Evolutionary conservation across 345 rosid species (phyloP), one percentile per base, ranked within the genome.

Genomic region (Brassica nigra): DNA sequence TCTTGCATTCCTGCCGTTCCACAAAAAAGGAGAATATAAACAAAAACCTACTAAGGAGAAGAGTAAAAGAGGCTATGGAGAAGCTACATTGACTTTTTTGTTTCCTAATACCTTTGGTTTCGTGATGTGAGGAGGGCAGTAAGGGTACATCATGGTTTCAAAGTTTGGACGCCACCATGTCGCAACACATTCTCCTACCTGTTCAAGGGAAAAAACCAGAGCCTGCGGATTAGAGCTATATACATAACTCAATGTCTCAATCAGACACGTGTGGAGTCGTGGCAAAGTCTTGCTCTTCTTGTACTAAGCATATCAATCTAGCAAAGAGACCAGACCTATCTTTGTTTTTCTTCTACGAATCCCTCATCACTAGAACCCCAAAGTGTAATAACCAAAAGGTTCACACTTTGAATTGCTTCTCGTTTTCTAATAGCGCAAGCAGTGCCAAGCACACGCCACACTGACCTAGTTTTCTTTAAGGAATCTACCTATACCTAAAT

Each of bases 141-240:
- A 96, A 1, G 98, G 99, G 80, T 96, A 93, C 97, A 92, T 90
- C 54, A 88, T 90, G 79, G 98, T 92, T 74, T 96, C 98, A 72
- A 96, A 96, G 87, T 96, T 93, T 72, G 98, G 99, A 85, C 99
- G 92, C 99, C 99, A 96, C 98, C 97, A 93, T 66, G 87, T 86
- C 5, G 97, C 99, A 81, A 88, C 99, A 80, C 97, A 92, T 78
- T 93, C 99, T 28, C 97, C 97, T 68, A 96, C 90, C 99, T 96
- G 88, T 79, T 37, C 14, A 73, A 39, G 15, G 6, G 5, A 15
- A 28, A 23, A 49, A 49, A 3, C 0, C 1, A 54, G n/a, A 27
- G 30, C 63, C 7, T 64, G 68, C 5, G 68, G 66, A 70, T 80
- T 52, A 69, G 14, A 34, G 36, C 23, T 11, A 33, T 31, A 39